Base-by-base conservation (phyloP, 345 rosid genomes). In the Anacardium occidentale region DNA sequence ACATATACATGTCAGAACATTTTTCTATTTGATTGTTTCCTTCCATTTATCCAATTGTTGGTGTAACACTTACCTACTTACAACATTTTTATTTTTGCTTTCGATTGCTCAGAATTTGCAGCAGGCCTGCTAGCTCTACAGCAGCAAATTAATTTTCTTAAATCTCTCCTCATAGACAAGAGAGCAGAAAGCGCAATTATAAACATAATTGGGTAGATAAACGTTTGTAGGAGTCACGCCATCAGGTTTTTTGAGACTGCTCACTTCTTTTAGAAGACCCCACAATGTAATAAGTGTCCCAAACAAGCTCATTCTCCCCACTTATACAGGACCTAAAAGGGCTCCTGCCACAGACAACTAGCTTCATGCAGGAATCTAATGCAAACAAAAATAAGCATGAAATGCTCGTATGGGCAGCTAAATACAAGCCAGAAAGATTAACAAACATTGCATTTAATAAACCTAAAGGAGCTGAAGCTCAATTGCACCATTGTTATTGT, bases 281-380 rank as follows among this genome's bases (percentile, higher is more conserved):
- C 95, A 90, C 25, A 68, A 54, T 11, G 87, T 78, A 42, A 94
- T 80, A 64, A 89, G 84, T 24, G 83, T 79, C 54, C 95, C 97
- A 52, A 86, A 79, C 11, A 90, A 84, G 82, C 89, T 86, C 69
- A 90, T 73, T 62, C 95, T 84, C 2, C 80, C 88, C 9, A 78
- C 83, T 61, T 78, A 83, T 63, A 85, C 1, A 12, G 85, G 66
- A 73, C 90, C 82, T 5, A 88, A 52, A 17, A 85, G 50, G 62
- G 97, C 91, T 77, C 95, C 98, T 12, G 82, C 87, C n/a, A 92
- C 87, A 69, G 82, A 79, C 62, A 94, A 75, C 77, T 86, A 89
- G 80, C 95, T 77, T 29, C 98, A 97, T 24, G 91, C 92, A 62
- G 90, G 83, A 75, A 92, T 83, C 97, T 94, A 74, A 9, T 47